Evolutionary conservation across 169 alveolate species (phyloP).

Genomic region (Theileria orientalis): DNA sequence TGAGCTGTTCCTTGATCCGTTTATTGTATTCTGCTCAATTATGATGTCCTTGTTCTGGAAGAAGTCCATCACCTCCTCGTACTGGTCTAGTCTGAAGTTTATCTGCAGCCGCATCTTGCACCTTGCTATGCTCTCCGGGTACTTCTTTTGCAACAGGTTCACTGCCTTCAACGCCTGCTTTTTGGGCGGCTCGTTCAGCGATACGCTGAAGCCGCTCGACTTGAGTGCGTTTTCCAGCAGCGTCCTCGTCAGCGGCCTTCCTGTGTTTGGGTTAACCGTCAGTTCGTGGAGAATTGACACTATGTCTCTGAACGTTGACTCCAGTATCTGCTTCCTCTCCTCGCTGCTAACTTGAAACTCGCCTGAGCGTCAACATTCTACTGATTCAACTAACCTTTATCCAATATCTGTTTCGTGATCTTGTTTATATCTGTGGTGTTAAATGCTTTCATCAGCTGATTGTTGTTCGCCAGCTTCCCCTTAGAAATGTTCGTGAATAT

Average conservation of each 20-base stretch:
- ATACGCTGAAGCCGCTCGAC: conserved; percentile 75
- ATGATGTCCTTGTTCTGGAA: conserved; percentile 47
- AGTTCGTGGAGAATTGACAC: conserved; percentile 75
- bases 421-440: conserved; percentile 81
- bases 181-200: conserved; percentile 78
- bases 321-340: conserved; percentile 82
- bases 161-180: conserved; percentile 82
- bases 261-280: conserved; percentile 84
- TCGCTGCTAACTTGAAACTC: conserved; percentile 85
- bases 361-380: conserved; percentile 27
- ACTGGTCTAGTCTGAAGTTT: conserved; percentile 48
- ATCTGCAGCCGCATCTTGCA: conserved; percentile 77
- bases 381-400: conserved; percentile 83
- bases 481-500: conserved; percentile 91
- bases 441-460: conserved; percentile 86
- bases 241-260: conserved; percentile 81
- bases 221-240: conserved; percentile 80
- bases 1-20: not conserved
- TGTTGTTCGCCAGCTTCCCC: conserved; percentile 88
- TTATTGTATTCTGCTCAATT: conserved; percentile 55
- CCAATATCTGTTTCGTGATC: conserved; percentile 88
- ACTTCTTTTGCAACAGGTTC: conserved; percentile 72
- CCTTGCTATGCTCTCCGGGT: conserved; percentile 79
- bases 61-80: conserved; percentile 55
- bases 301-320: conserved; percentile 78